These are phyloP conservation scores for Durio zibethinus DNA, from an alignment of 345 rosid species.

Conservation along the genomic window DNA sequence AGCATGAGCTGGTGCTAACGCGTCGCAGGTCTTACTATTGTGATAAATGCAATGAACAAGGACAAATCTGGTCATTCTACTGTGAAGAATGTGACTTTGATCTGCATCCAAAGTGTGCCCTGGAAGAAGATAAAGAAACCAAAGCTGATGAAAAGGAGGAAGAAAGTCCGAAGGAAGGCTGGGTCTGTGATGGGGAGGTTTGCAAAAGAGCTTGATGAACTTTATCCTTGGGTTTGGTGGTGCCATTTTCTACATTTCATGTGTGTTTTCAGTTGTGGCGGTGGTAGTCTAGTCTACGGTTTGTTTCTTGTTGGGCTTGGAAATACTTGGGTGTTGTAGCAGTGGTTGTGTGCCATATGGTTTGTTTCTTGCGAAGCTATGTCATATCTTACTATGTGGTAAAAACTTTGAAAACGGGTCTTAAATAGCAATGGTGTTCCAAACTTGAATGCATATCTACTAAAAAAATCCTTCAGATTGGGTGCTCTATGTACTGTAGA, in stretches of 20 bases:
- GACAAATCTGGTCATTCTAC: slow-evolving; percentile 48
- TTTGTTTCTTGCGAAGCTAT: too few relatives aligned
- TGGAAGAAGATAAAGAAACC: too few relatives aligned
- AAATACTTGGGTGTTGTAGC: background rate
- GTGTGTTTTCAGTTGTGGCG: background rate
- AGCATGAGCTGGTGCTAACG: slow-evolving; percentile 56
- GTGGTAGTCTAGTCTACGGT: background rate
- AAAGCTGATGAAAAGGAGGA: background rate
- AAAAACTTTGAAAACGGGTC: too few relatives aligned
- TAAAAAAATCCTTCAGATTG: too few relatives aligned
- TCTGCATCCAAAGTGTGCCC: slow-evolving; percentile 45
- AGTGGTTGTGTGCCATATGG: too few relatives aligned
- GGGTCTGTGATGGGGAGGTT: slow-evolving; percentile 54
- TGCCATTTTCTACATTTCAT: too few relatives aligned
- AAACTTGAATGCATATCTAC: too few relatives aligned
- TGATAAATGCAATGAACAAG: slow-evolving; percentile 39
- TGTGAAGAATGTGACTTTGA: slow-evolving; percentile 62
- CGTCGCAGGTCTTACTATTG: slow-evolving; percentile 33
- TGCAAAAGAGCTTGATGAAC: slow-evolving; percentile 34
- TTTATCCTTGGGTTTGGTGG: background rate
- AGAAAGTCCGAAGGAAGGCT: slow-evolving; percentile 34
- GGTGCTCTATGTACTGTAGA: too few relatives aligned
- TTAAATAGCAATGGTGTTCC: too few relatives aligned
- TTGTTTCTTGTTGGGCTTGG: background rate
- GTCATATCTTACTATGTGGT: too few relatives aligned